Base-by-base conservation (phyloP, 768 basidiomycete species). In the Sporobolomyces phaffii region DNA sequence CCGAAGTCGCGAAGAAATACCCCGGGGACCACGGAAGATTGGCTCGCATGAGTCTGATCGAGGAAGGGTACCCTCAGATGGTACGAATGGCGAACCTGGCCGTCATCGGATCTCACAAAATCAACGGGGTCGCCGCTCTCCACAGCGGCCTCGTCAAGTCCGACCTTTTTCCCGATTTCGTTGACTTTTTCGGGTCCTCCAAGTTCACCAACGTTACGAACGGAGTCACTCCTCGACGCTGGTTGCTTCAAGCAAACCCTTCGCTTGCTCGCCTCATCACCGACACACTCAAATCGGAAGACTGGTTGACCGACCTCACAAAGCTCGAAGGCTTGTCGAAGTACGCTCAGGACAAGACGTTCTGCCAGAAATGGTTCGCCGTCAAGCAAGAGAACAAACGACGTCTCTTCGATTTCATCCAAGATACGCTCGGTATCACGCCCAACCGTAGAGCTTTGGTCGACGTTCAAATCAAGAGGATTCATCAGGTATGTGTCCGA, bases 71-170 rank as follows among this genome's bases (percentile, higher is more conserved):
- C 20, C 53, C 44, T 10, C 40, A 64, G 52, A 5, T 22, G 13
- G 48, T 64, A n/a, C 83, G 90, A 69, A 92, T 92, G 89, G 90
- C 91, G 13, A 86, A 88, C 78, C 81, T 99, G 29, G 96, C 96
- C 22, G 87, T 87, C 77, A 87, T 97, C 65, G 91, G 77, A 11
- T 88, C 87, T 74, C 84, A 86, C 73, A 89, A 86, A 76, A 88
- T 92, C 74, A 99, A 99, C 73, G 94, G 96, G 75, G 96, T 98
- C 18, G 94, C 96, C 14, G 94, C 92, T 84, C 81, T 98, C 31
- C 96, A 98, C 81, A 89, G 87, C 65, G 87, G 91, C 60, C 84
- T 98, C 48, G 88, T 98, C 58, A 83, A 81, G 77, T 3, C 20
- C 10, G 76, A 78, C 36, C 75, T 81, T 70, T 79, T 80, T 78